These are phyloP conservation scores for Camillea tinctor DNA, from an alignment of 2,329 filamentous ascomycete species.

Conservation along the genomic window DNA sequence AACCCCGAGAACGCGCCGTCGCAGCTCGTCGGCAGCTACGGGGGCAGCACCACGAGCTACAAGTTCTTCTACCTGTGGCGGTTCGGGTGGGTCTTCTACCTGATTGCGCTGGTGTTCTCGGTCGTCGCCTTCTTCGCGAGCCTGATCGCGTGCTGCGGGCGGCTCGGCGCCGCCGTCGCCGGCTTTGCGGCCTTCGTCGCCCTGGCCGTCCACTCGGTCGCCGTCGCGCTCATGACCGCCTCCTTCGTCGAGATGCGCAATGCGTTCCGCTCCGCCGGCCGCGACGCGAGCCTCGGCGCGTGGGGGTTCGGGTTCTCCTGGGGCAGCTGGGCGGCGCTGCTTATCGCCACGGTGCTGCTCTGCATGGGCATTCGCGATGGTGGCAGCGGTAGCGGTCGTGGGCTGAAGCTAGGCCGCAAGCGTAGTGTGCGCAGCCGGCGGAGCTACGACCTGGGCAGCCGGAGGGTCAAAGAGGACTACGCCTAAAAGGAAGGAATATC, in stretches of 20 bases:
- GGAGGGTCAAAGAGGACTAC: slow-evolving; percentile 70
- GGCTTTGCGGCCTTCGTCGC: slow-evolving; percentile 57
- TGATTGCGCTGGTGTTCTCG: slow-evolving; percentile 81
- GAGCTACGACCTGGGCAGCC: slow-evolving; percentile 54
- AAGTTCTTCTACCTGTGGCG: slow-evolving; percentile 82
- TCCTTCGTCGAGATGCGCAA: slow-evolving; percentile 69
- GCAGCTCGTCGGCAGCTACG: slow-evolving; percentile 52
- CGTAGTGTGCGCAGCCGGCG: slow-evolving; percentile 52
- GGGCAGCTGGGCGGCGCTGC: slow-evolving; percentile 65
- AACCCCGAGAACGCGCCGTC: slow-evolving; percentile 44
- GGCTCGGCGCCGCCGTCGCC: slow-evolving; percentile 67
- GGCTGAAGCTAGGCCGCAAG: slow-evolving; percentile 47
- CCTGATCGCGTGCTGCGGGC: slow-evolving; percentile 68
- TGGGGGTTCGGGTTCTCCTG: slow-evolving; percentile 78
- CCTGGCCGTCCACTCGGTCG: slow-evolving; percentile 67
- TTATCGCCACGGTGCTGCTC: slow-evolving; percentile 67
- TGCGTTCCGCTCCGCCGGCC: slow-evolving; percentile 56
- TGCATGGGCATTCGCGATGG: slow-evolving; percentile 59
- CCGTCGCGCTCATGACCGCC: slow-evolving; percentile 70
- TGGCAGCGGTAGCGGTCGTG: slow-evolving; percentile 40
- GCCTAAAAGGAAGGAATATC: slow-evolving; percentile 38
- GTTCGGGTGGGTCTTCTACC: slow-evolving; percentile 89
- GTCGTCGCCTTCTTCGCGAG: slow-evolving; percentile 65
- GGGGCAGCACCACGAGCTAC: slow-evolving; percentile 51
- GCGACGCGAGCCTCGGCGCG: slow-evolving; percentile 59